These are phyloP conservation scores for Tylopilus intermedius DNA, from an alignment of 768 basidiomycete species.

Conservation along the genomic window DNA sequence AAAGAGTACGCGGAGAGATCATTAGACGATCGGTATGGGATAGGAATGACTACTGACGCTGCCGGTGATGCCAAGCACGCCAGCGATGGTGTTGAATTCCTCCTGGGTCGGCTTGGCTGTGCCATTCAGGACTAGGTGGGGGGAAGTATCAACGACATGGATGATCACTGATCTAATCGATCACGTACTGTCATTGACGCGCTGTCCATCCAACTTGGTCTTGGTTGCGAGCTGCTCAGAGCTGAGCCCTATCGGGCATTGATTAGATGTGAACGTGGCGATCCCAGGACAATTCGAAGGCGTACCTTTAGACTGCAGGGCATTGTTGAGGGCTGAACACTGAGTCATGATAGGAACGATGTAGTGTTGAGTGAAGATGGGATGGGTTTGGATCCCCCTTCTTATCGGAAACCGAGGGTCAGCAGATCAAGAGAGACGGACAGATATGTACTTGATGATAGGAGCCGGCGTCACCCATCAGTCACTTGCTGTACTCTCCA, in stretches of 20 bases:
- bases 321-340: conserved; percentile 55
- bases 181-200: conserved; percentile 50
- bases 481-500: too few relatives aligned
- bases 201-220: conserved; percentile 40
- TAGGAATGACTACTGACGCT: conserved; percentile 23
- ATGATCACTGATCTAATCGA: not conserved
- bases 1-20: not conserved
- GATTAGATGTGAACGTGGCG: not conserved
- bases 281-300: not conserved
- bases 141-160: not conserved
- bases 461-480: too few relatives aligned
- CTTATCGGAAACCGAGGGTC: conserved; percentile 11
- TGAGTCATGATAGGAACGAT: conserved; percentile 40
- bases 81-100: conserved; percentile 49
- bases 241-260: conserved; percentile 1
- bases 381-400: not conserved
- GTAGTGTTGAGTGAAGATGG: conserved; percentile 3
- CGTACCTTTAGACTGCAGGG: conserved; percentile 47
- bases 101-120: conserved; percentile 35
- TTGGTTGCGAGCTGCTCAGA: conserved; percentile 39
- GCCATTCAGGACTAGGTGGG: conserved; percentile 45
- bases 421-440: conserved; percentile 12
- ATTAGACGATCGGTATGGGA: not conserved
- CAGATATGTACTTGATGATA: conserved; percentile 5
- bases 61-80: conserved; percentile 36